Evolutionary conservation across 2,329 filamentous ascomycete genomes (phyloP).

Genomic region (Drechslera avenae): DNA sequence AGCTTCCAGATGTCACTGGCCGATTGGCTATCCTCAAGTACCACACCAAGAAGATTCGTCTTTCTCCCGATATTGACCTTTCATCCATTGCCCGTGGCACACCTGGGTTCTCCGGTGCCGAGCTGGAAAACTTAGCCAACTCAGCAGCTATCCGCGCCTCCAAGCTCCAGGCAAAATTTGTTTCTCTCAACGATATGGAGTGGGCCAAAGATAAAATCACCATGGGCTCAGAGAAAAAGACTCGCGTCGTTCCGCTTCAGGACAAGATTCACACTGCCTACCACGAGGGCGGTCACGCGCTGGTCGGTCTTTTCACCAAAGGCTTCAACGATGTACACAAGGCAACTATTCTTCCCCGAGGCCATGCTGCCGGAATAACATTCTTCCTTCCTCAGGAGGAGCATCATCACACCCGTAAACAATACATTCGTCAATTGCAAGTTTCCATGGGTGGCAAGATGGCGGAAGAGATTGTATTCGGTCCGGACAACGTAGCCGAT

Average conservation of each 20-base stretch:
- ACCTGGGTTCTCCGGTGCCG: slow-evolving; percentile 90
- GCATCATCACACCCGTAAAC: slow-evolving; percentile 75
- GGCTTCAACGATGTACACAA: slow-evolving; percentile 85
- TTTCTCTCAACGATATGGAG: slow-evolving; percentile 82
- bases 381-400: slow-evolving; percentile 90
- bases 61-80: slow-evolving; percentile 78
- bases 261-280: slow-evolving; percentile 97
- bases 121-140: slow-evolving; percentile 96
- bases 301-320: slow-evolving; percentile 83
- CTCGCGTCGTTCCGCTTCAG: slow-evolving; percentile 86
- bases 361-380: slow-evolving; percentile 83
- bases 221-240: slow-evolving; percentile 92
- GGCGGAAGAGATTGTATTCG: slow-evolving; percentile 89
- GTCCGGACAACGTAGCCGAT: slow-evolving; percentile 86
- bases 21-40: slow-evolving; percentile 92
- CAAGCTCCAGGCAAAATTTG: slow-evolving; percentile 76
- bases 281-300: slow-evolving; percentile 92
- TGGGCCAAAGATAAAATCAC: slow-evolving; percentile 99
- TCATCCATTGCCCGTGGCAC: slow-evolving; percentile 84
- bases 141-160: slow-evolving; percentile 95
- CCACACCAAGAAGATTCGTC: slow-evolving; percentile 89
- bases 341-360: slow-evolving; percentile 93
- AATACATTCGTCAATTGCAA: slow-evolving; percentile 81
- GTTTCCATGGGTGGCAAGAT: slow-evolving; percentile 85
- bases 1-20: slow-evolving; percentile 89